Evolutionary conservation across 2,329 filamentous ascomycete species (phyloP), one percentile per base, ranked within the genome.

Genomic region (Diaporthe longicolla): DNA sequence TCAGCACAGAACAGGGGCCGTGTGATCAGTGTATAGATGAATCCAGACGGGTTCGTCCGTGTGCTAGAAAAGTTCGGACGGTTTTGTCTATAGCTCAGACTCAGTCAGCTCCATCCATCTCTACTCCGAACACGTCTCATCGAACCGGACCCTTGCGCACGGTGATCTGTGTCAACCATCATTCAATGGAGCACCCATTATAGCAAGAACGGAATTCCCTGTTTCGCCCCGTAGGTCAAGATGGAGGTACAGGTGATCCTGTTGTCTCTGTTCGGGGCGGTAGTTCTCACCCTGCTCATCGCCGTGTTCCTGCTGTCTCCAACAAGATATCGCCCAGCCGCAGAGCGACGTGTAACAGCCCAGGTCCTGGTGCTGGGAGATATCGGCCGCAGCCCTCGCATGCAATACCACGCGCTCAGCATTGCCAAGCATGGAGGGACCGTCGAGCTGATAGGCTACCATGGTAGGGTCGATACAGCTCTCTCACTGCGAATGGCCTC

Each of bases 351-450:
- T 26, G 81, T 83, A 6, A 81, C 81, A 0, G 89, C 96, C 57
- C 95, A 98, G 83, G 91, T 99, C 70, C 88, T 99, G 21, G 97
- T 99, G 24, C 89, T 99, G 37, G 97, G 97, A 58, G 97, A 99
- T 81, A 95, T 99, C 82, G 97, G 97, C 52, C 91, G 95, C 59
- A 98, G 96, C 81, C 97, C 97, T 66, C 94, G 97, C 73, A 99
- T 99, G 96, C 95, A 98, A 81, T 98, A 99, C 79, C 97, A 99
- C 88, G 96, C 96, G 26, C 87, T 98, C 78, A 98, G 96, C 82
- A 92, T 98, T 79, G 94, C 95, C 54, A 93, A 92, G 79, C 92
- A 95, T 80, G 94, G 94, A 32, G 93, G 92, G 9, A 88, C 89
- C 45, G 96, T 98, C 26, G 92, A 96, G 81, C 85, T 99, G 17